Base-by-base conservation (phyloP, 345 rosid genomes). In the Hirschfeldia incana region DNA sequence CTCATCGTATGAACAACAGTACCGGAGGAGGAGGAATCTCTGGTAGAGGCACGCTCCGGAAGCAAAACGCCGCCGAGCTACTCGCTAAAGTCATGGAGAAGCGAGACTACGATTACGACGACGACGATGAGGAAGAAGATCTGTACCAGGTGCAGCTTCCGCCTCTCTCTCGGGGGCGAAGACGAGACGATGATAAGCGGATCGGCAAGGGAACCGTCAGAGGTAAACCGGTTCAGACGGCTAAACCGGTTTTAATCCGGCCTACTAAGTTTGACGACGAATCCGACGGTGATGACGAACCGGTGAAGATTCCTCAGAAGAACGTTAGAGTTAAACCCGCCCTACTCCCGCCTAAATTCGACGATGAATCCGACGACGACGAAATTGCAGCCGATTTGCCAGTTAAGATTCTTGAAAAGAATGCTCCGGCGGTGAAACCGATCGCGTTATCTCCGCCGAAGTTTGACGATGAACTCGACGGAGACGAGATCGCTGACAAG, bases 81-180 rank as follows among this genome's bases (percentile, higher is more conserved):
- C 90, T 96, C 4, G 97, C 98, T 42, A 92, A 88, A 69, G 99
- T 93, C 26, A 96, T 96, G 99, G 97, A 87, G 8, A 87, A 85
- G 33, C 93, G 93, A 4, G 98, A 90, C 65, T 83, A 83, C 5
- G 85, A 83, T 26, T 86, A 84, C 33, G 70, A 80, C 63, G 74
- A 69, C 34, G 97, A 90, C 8, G 97, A 89, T 36, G 89, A 85
- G 0, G 86, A 76, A 70, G 87, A 82, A 88, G 88, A 72, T 87
- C 92, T 86, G 60, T 88, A 73, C 84, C 87, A 80, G 72, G 83
- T 64, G 68, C 82, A 51, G 80, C 87, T 71, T 69, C 88, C 62
- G 0, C 83, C 79, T 57, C 39, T 75, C 30, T 30, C 53, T 57
- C 76, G 39, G 44, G 0, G 12, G 65, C 76, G 84, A 53, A 73